These are phyloP conservation scores for Aquilaria agallochum DNA, from an alignment of 441 rosid genomes.

Conservation along the genomic window DNA sequence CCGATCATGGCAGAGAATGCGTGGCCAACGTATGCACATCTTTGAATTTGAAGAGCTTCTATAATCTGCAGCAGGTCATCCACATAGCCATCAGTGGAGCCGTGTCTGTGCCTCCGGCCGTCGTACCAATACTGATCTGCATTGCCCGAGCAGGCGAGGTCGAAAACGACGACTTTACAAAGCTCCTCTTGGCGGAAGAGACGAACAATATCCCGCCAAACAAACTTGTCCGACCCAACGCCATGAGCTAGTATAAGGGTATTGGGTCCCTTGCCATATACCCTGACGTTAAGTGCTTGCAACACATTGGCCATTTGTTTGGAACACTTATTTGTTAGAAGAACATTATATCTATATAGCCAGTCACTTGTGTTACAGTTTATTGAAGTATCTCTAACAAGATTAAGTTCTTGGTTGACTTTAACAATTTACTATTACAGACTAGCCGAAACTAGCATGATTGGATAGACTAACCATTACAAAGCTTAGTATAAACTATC, in stretches of 20 bases:
- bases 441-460: too few species aligned
- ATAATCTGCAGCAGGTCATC: constrained; percentile 58
- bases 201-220: constrained; percentile 63
- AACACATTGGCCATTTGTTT: constrained; percentile 8
- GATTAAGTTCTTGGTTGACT: too few species aligned
- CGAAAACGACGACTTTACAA: constrained; percentile 35
- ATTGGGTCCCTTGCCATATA: constrained; percentile 49
- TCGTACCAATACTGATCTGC: constrained; percentile 63
- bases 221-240: constrained; percentile 70
- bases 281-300: constrained; percentile 56
- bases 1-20: constrained; percentile 71
- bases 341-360: too few species aligned
- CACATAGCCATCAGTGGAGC: constrained; percentile 52
- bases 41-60: constrained; percentile 43
- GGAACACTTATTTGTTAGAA: too few species aligned
- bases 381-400: too few species aligned
- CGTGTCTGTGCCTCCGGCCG: constrained; percentile 33
- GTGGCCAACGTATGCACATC: constrained; percentile 60
- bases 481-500: too few species aligned
- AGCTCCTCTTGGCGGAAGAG: constrained; percentile 20
- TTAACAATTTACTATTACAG: too few species aligned
- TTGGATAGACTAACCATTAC: too few species aligned
- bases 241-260: constrained; percentile 55
- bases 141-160: constrained; percentile 66
- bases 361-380: too few species aligned